Evolutionary conservation across 768 basidiomycete genomes (phyloP).

Genomic region (Leccinum boreale): DNA sequence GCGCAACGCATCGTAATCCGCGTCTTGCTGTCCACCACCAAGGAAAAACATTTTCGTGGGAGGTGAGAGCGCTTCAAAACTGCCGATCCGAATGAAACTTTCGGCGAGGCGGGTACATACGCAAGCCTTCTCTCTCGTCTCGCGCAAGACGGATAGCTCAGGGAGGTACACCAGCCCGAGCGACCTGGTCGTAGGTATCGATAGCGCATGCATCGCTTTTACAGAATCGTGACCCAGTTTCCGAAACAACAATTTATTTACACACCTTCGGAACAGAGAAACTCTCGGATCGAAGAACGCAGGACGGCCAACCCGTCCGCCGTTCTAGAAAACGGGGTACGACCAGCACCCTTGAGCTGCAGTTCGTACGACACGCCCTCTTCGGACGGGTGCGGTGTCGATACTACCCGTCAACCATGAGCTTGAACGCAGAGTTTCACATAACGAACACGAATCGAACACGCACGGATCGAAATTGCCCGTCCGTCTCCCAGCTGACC

Average conservation of each 20-base stretch:
- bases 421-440: slow-evolving; percentile 6
- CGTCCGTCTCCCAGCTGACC: slow-evolving; percentile 96
- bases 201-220: slow-evolving; percentile 70
- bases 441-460: neutral
- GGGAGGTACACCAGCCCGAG: slow-evolving; percentile 78
- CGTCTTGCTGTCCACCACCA: slow-evolving; percentile 72
- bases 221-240: slow-evolving; percentile 8
- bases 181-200: slow-evolving; percentile 86
- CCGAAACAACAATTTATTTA: neutral
- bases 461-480: slow-evolving; percentile 79
- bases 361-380: slow-evolving; percentile 67
- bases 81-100: slow-evolving; percentile 89
- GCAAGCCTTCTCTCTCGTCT: slow-evolving; percentile 67
- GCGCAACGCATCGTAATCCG: slow-evolving; percentile 72
- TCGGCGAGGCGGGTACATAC: slow-evolving; percentile 81
- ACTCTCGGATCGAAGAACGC: slow-evolving; percentile 94
- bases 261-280: slow-evolving; percentile 81
- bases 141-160: slow-evolving; percentile 69
- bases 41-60: slow-evolving; percentile 61
- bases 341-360: slow-evolving; percentile 91
- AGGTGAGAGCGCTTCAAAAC: slow-evolving; percentile 82
- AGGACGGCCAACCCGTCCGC: slow-evolving; percentile 95
- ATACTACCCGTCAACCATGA: slow-evolving; percentile 43
- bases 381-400: slow-evolving; percentile 67
- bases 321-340: slow-evolving; percentile 89